Base-by-base conservation (phyloP, 2,329 filamentous ascomycete genomes). In the Ophiocordyceps unilateralis region DNA sequence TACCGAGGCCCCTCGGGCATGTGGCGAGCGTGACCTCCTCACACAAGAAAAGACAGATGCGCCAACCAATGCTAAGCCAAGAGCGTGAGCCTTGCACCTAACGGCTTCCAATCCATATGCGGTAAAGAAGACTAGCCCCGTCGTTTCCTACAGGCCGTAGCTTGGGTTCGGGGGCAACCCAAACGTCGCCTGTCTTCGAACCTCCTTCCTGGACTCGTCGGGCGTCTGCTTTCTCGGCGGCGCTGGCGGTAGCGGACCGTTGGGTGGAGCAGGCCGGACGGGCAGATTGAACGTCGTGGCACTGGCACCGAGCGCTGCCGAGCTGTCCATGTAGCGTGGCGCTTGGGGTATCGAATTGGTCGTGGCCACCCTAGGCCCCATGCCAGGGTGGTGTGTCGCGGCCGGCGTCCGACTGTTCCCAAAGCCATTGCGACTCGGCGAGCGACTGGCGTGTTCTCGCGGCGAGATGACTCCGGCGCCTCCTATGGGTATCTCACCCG, bases 401-500 rank as follows among this genome's bases (percentile, higher is more conserved):
- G 48, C 52, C 4, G 58, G 55, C n/a, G 55, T 65, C 44, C 72
- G 68, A 51, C 65, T 50, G 49, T 63, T 66, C 49, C 60, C 59
- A 43, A 61, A 53, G 39, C 72, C 68, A 47, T 67, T 68, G 49
- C 70, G 63, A 47, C 69, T 68, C 32, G 72, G 69, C 34, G 72
- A 73, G 51, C 70, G 67, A 53, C 61, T 68, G 48, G 65, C 59
- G 49, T 66, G 63, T 49, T 75, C 70, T 51, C 65, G 65, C 44
- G 73, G 73, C 34, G 71, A 72, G 47, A 70, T 60, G 50, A 76
- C 71, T 26, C 62, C 62, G 45, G 68, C 69, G 26, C 72, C 71
- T 41, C 67, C 71, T 46, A 84, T 76, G 34, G 78, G 78, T 46
- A 85, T 84, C 51, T 85, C 78, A 45, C 78, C 79, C 43, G 80